Conservation (phyloP, 345 rosid genomes). For the Linum lewisii region DNA sequence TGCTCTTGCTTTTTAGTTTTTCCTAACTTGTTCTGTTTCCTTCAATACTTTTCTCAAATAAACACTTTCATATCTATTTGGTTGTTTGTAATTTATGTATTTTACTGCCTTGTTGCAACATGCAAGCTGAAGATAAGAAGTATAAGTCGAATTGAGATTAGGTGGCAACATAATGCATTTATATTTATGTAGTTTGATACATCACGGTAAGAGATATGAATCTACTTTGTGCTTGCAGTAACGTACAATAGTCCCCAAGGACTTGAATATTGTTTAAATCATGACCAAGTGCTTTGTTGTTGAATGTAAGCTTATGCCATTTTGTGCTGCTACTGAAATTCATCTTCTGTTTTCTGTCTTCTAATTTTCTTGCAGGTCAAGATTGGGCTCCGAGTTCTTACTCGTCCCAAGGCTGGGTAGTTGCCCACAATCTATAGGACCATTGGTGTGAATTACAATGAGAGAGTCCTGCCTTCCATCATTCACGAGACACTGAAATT, state of each 20-base stretch:
- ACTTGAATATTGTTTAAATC: background rate
- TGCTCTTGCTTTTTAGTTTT: background rate
- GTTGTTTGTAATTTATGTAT: background rate
- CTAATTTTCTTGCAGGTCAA: slow-evolving; percentile 45
- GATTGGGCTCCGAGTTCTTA: slow-evolving; percentile 91
- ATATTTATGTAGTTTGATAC: too few species aligned
- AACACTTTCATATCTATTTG: too few species aligned
- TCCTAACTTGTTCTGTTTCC: too few species aligned
- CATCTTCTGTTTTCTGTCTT: slow-evolving; percentile 3
- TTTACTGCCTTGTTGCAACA: too few species aligned
- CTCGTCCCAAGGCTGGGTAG: slow-evolving; percentile 66
- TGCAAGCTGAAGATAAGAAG: too few species aligned
- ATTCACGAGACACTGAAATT: slow-evolving; percentile 86
- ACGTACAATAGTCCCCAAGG: too few species aligned
- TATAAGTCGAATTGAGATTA: too few species aligned
- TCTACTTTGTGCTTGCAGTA: background rate
- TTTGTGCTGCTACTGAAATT: background rate
- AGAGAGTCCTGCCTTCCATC: slow-evolving; percentile 87
- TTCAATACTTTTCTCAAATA: too few species aligned
- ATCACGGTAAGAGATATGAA: too few species aligned
- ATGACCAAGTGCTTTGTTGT: background rate
- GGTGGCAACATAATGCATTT: too few species aligned
- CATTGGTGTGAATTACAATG: slow-evolving; percentile 75
- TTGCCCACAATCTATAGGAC: slow-evolving; percentile 72
- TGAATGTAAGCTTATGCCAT: background rate